Evolutionary conservation across 1,284 basidiomycete genomes (phyloP).

Genomic region (Sutorius eximius): DNA sequence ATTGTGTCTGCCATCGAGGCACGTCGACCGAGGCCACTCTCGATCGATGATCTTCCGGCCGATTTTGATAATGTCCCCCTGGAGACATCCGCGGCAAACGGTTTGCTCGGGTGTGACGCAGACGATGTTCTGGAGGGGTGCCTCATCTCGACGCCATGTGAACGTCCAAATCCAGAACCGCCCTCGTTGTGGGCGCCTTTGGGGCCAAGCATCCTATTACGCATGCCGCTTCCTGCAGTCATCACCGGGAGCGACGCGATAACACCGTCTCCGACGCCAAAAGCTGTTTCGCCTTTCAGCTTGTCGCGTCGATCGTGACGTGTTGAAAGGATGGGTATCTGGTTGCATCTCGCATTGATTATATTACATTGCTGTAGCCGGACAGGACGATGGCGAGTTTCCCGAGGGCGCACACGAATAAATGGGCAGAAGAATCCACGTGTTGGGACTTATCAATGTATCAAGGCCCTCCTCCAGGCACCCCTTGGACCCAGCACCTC

Average conservation of each 20-base stretch:
- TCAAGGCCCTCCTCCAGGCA: too few relatives aligned
- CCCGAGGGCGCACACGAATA: too few relatives aligned
- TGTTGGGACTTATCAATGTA: too few relatives aligned
- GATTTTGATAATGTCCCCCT: background rate
- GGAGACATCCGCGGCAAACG: background rate
- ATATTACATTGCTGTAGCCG: background rate
- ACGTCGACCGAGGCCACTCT: conserved; percentile 34
- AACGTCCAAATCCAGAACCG: conserved; percentile 42
- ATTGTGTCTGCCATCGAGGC: conserved; percentile 55
- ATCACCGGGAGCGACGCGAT: conserved; percentile 43
- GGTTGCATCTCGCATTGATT: background rate
- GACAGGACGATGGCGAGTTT: too few relatives aligned
- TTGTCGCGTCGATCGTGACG: conserved; percentile 12
- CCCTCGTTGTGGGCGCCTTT: conserved; percentile 39
- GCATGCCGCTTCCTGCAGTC: conserved; percentile 41
- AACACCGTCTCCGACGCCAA: conserved; percentile 46
- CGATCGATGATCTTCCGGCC: conserved; percentile 4
- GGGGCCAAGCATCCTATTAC: conserved; percentile 36
- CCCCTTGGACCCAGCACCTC: too few relatives aligned
- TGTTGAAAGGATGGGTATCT: background rate
- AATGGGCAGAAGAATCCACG: too few relatives aligned
- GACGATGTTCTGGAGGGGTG: background rate
- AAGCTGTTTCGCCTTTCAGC: conserved; percentile 15
- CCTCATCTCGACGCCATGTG: conserved; percentile 36
- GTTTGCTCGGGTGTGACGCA: background rate